phyloP scores from a whole-genome alignment of 2,329 filamentous ascomycete genomes.

The Botryotinia globosa region DNA sequence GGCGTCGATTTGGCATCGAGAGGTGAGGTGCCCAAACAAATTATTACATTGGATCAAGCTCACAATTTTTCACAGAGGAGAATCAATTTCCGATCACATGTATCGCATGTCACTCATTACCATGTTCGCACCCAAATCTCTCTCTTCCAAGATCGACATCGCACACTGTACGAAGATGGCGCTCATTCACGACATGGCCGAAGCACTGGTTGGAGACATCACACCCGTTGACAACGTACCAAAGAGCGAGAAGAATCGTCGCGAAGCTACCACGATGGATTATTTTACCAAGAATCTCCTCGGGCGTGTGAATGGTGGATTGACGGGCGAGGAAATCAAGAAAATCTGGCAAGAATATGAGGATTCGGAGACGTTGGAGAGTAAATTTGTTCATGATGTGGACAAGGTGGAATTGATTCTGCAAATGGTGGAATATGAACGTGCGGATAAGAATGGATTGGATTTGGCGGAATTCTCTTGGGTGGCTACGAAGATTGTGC shows the following conservation, averaged over 20 bases:
- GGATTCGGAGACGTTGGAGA: slow-evolving; percentile 77
- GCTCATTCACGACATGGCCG: slow-evolving; percentile 95
- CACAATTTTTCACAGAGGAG: slow-evolving; percentile 51
- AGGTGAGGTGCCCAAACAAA: slow-evolving; percentile 41
- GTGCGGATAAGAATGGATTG: slow-evolving; percentile 53
- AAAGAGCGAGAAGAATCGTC: slow-evolving; percentile 84
- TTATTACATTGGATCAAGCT: not conserved
- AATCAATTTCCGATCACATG: slow-evolving; percentile 98
- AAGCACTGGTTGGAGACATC: slow-evolving; percentile 92
- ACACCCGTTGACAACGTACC: slow-evolving; percentile 84
- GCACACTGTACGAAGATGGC: slow-evolving; percentile 91
- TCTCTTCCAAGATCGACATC: slow-evolving; percentile 71
- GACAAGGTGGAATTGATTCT: slow-evolving; percentile 94
- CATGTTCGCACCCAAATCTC: slow-evolving; percentile 78
- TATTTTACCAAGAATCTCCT: slow-evolving; percentile 72
- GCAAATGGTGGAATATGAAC: slow-evolving; percentile 97
- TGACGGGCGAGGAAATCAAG: slow-evolving; percentile 67
- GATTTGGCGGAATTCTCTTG: slow-evolving; percentile 86
- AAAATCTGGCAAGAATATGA: slow-evolving; percentile 95
- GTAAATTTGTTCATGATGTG: slow-evolving; percentile 89
- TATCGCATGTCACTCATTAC: slow-evolving; percentile 98
- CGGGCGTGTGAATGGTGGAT: slow-evolving; percentile 69
- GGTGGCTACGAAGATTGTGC: slow-evolving; percentile 68
- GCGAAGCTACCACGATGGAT: slow-evolving; percentile 88
- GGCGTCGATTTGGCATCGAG: slow-evolving; percentile 80